These are phyloP conservation scores for Corallochytrium limacisporum DNA, from an alignment of 78 protist species.

Conservation along the genomic window DNA sequence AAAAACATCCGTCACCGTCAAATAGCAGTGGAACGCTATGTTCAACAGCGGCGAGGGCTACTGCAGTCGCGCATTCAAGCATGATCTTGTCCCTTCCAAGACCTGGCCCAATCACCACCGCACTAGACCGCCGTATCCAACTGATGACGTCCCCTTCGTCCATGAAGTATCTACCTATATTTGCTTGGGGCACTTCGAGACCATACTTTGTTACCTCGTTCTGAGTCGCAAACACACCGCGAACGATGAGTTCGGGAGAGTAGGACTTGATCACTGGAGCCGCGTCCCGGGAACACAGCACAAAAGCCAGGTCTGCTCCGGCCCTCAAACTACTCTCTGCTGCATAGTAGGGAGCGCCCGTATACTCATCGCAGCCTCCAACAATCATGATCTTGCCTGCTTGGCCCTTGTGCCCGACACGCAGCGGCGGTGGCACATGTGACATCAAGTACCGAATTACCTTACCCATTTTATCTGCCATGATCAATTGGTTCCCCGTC, in stretches of 20 bases:
- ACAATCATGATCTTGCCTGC: slow-evolving; percentile 28
- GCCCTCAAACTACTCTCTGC: slow-evolving; percentile 13
- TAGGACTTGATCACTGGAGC: slow-evolving; percentile 30
- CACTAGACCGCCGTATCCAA: background rate
- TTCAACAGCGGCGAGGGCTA: background rate
- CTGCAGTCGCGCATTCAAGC: background rate
- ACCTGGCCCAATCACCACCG: background rate
- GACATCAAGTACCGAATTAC: no score
- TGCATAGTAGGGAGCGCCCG: slow-evolving; percentile 53
- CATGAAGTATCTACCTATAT: background rate
- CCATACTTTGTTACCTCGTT: background rate
- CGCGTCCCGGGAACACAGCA: slow-evolving; percentile 21
- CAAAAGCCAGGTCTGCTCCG: slow-evolving; percentile 31
- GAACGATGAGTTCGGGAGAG: slow-evolving; percentile 49
- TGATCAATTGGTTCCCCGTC: no score
- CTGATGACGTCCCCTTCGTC: background rate
- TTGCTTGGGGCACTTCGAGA: background rate
- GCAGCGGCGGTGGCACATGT: no score
- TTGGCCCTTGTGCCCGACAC: no score
- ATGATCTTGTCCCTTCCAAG: background rate
- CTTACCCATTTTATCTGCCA: no score
- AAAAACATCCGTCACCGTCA: background rate
- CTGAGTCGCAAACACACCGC: background rate
- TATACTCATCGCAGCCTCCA: slow-evolving; percentile 44
- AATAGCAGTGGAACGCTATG: background rate